phyloP scores from a whole-genome alignment of 768 basidiomycete species.

The Phanerochaete sordida region DNA sequence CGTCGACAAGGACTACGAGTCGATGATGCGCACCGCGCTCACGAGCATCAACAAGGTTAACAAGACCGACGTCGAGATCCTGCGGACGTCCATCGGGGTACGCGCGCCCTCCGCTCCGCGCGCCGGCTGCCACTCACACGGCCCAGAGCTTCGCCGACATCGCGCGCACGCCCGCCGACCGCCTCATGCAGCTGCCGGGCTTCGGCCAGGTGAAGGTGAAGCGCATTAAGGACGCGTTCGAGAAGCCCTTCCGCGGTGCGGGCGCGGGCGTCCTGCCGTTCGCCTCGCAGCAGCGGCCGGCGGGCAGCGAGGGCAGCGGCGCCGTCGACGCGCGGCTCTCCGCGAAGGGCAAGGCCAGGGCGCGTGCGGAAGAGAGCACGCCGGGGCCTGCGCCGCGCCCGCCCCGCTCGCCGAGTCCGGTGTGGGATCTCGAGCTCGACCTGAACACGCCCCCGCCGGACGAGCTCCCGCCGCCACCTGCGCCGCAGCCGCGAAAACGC shows the following conservation, averaged over 20 bases:
- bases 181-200: conserved; percentile 82
- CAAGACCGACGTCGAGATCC: conserved; percentile 94
- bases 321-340: background rate
- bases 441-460: conserved; percentile 26
- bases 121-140: no score
- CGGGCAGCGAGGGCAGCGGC: background rate
- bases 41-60: conserved; percentile 93
- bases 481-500: conserved; percentile 7
- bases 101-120: no score
- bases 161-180: conserved; percentile 64
- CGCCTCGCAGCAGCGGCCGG: conserved; percentile 10
- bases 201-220: conserved; percentile 93
- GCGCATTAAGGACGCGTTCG: conserved; percentile 87
- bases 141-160: conserved; percentile 83
- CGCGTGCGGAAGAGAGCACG: background rate
- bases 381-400: background rate
- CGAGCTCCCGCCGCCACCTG: conserved; percentile 3
- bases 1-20: conserved; percentile 82
- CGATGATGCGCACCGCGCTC: conserved; percentile 75
- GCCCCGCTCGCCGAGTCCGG: conserved; percentile 40
- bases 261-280: conserved; percentile 45
- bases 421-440: conserved; percentile 74
- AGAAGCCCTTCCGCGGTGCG: conserved; percentile 78
- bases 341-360: conserved; percentile 7
- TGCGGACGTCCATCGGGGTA: conserved; percentile 90